A percentile compares a stretch with the other conserved stretches of the same genome.
These are phyloP conservation scores for Puccinia triticina DNA, from an alignment of 1,284 basidiomycete species.

Conservation along the genomic window DNA sequence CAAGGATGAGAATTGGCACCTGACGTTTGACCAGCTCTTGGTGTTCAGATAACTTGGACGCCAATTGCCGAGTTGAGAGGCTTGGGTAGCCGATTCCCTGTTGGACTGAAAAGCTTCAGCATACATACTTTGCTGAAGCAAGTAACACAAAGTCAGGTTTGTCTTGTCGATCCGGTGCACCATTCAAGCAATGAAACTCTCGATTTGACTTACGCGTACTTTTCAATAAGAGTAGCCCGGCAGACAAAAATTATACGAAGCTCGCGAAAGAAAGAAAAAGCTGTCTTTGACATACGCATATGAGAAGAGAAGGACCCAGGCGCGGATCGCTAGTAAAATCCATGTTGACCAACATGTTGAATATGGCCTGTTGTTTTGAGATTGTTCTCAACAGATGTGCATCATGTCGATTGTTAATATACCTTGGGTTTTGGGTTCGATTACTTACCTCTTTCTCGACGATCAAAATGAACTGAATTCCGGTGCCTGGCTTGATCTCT, in stretches of 20 bases:
- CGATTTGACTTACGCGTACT: too few relatives aligned
- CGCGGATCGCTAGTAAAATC: slow-evolving; percentile 31
- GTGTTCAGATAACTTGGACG: slow-evolving; percentile 72
- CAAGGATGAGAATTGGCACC: slow-evolving; percentile 73
- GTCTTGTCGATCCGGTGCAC: too few relatives aligned
- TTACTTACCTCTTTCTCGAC: slow-evolving; percentile 82
- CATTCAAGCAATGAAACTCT: too few relatives aligned
- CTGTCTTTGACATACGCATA: slow-evolving; percentile 17
- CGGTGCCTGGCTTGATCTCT: slow-evolving; percentile 63
- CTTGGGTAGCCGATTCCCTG: slow-evolving; percentile 95
- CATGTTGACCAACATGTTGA: slow-evolving; percentile 30
- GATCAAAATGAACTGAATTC: slow-evolving; percentile 78
- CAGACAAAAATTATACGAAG: background rate
- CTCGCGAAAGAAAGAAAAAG: background rate
- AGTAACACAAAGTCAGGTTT: too few relatives aligned
- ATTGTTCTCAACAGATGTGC: background rate
- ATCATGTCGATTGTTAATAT: background rate
- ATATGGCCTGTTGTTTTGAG: slow-evolving; percentile 27
- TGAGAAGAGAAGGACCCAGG: slow-evolving; percentile 36
- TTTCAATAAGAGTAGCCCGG: too few relatives aligned
- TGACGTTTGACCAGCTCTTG: slow-evolving; percentile 63
- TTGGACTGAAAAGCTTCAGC: slow-evolving; percentile 10
- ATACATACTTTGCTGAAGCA: background rate
- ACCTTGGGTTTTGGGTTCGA: background rate
- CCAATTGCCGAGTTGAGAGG: slow-evolving; percentile 78